Evolutionary conservation across 345 rosid genomes (phyloP).

Genomic region (Acer negundo): DNA sequence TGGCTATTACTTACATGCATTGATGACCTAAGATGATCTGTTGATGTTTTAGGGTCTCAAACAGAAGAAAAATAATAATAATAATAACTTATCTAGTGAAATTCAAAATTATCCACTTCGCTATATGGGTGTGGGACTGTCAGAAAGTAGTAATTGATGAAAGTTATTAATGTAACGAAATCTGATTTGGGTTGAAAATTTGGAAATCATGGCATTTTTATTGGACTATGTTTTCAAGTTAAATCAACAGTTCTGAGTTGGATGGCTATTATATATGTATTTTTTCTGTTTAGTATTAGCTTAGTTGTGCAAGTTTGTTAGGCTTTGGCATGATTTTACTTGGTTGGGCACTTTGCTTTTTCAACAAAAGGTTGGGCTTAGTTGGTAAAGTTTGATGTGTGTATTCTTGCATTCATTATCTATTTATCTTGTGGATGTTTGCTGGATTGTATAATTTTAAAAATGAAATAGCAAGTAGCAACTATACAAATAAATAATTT

Average conservation of each 20-base stretch:
- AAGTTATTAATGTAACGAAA: background rate
- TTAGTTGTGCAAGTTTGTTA: background rate
- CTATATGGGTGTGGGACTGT: background rate
- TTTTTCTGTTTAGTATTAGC: background rate
- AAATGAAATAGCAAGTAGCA: background rate
- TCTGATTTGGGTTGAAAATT: background rate
- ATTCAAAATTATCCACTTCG: background rate
- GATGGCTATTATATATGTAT: background rate
- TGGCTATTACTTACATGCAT: slow-evolving; percentile 9
- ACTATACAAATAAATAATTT: background rate
- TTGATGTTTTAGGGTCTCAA: background rate
- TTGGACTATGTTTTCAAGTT: background rate
- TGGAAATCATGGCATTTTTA: background rate
- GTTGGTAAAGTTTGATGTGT: background rate
- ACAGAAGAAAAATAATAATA: background rate
- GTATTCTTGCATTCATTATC: background rate
- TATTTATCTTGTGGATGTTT: background rate
- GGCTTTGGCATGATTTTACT: background rate
- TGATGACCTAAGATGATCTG: background rate
- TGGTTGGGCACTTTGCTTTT: background rate
- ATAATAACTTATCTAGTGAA: background rate
- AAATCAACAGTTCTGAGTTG: background rate
- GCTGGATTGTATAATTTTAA: background rate
- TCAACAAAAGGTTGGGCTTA: background rate
- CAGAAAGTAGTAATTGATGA: background rate